Evolutionary conservation across 2,329 filamentous ascomycete genomes (phyloP), one percentile per base, ranked within the genome.

Genomic region (Colletotrichum sp.): DNA sequence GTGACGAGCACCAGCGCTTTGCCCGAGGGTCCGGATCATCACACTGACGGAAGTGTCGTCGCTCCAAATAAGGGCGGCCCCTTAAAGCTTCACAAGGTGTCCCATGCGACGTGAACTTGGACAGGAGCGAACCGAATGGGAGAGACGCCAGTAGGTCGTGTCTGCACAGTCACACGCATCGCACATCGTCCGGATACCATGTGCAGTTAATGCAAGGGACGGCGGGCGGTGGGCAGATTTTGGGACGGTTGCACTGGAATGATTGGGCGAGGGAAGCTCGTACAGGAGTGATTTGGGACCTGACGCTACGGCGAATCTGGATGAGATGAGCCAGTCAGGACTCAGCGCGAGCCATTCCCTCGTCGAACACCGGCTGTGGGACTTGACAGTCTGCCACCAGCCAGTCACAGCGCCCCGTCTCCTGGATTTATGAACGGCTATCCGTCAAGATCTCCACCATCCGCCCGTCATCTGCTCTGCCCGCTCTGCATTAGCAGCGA

Each of bases 271-370:
- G 44, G 39, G 32, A 62, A 64, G 34, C 62, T 64, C 62, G 32
- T 34, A 60, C 34, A 44, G 21, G 16, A 30, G 39, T 24, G 18
- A 36, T 30, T 63, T 21, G n/a, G 55, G 39, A 75, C 69, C 69
- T 72, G 72, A 72, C 72, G 72, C 63, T 73, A 76, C 36, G 67
- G 64, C 57, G 65, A 64, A 62, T 60, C 26, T 32, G 62, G 21
- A 18, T 52, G 26, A 64, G 24, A 73, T 69, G 44, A 44, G 18
- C 70, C 73, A 76, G 63, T 76, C 64, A 36, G 34, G 34, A 36
- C 34, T 36, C 34, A 73, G 44, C 21, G 32, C 63, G 49, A 64
- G 59, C 24, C 44, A 64, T 70, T 32, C 57, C 49, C 34, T 24
- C 21, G 18, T 36, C 24, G 55, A 70, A 32, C 67, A 70, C 21